Base-by-base conservation (phyloP, 2,329 filamentous ascomycete genomes). In the Furcasterigmium furcatum region DNA sequence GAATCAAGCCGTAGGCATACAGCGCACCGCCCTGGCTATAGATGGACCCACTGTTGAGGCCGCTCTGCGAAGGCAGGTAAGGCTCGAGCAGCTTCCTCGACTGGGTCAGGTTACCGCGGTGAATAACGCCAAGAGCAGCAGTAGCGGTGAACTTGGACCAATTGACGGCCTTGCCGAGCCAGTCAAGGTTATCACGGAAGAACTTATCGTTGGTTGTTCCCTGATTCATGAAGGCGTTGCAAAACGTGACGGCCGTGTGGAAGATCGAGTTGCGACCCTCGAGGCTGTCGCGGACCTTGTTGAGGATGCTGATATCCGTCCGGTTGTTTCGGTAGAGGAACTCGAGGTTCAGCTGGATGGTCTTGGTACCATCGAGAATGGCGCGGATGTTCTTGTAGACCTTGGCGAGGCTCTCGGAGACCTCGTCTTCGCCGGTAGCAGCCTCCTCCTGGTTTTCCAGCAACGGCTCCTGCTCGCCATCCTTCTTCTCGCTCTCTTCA, bases 81-180 rank as follows among this genome's bases (percentile, higher is more conserved):
- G 94, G 94, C 60, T 96, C 91, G 13, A 99, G 78, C 2, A 99
- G 79, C 71, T 96, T 96, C 60, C 91, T 84, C 2, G 91, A 94
- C 60, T 99, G 92, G 20, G 87, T 88, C 48, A 99, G 76, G 66
- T 99, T 99, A 46, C 94, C 94, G 38, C 91, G 87, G 67, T 99
- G 94, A 52, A 99, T 96, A 43, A 97, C 94, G 65, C 94, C 94
- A 6, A 99, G 76, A 8, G 94, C 94, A 46, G 94, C 94, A 5
- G 94, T 99, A 13, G 94, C 94, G 1, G 94, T 96, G 65, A 99
- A 99, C 65, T 99, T 99, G 50, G 91, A 96, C 94, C 94, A 99
- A 72, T 99, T 99, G 40, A 97, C 91, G 21, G 94, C 94, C 74
- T 97, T 99, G 49, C 92, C 91, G 4, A 99, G 73, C 94, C 94